Base-by-base conservation (phyloP, 2,329 filamentous ascomycete genomes). In the Penicillium brasilianum region DNA sequence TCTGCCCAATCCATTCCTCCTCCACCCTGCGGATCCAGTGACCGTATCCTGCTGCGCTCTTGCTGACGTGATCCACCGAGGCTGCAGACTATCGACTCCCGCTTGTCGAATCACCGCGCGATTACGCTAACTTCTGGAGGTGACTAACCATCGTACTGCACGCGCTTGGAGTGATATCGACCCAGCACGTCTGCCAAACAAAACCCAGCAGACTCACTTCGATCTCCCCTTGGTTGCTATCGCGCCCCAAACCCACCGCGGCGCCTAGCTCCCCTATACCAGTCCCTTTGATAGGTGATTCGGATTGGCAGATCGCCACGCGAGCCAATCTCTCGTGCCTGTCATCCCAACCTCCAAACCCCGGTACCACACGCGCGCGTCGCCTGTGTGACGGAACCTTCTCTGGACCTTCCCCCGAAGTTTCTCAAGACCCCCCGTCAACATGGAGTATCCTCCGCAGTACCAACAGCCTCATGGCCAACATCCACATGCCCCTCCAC, bases 361-460 rank as follows among this genome's bases (percentile, higher is more conserved):
- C 37, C 65, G 54, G 34, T 39, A 28, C 32, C 20, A 41, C 32
- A 37, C 34, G 36, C 50, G 50, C 50, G 34, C 59, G 53, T 60
- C 50, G 53, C n/a, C 69, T 66, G 68, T 66, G 70, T 70, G 69
- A 72, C 69, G 61, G 64, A 62, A 63, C 46, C 62, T 55, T 62
- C 58, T 67, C 36, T 54, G 25, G 14, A 22, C 18, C 67, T 64
- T 70, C 69, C 64, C n/a, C 30, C 28, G 30, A 51, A 3, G 14
- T 25, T n/a, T 36, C 43, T 4, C 8, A n/a, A 16, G 14, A 13
- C 65, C 58, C 58, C 57, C 59, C 65, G 62, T 50, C 68, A 89
- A 85, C 81, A 91, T 91, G 89, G 89, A 91, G 80, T 91, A 90
- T 82, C 85, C 87, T 77, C 87, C 89, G 80, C 90, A 91, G 75